A percentile compares a stretch with the other conserved stretches of the same genome.
phyloP scores from a whole-genome alignment of 345 rosid genomes.

The Nephelium lappaceum region DNA sequence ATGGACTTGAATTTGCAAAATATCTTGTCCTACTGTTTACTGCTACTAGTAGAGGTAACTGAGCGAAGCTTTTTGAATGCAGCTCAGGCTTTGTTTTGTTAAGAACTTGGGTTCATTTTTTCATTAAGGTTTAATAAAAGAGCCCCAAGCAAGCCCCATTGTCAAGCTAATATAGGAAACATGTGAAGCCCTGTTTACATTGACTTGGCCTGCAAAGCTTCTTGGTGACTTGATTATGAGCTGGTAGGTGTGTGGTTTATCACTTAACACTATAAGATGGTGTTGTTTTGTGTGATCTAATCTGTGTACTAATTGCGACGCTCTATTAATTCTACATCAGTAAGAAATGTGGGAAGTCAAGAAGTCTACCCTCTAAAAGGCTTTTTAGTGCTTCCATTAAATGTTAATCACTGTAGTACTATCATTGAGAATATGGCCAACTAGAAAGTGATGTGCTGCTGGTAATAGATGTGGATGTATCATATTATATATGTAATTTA shows the following conservation, averaged over 20 bases:
- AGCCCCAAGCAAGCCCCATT: not conserved
- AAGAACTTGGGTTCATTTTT: not conserved
- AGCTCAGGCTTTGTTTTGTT: not conserved
- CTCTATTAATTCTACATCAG: not conserved
- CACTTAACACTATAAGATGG: not conserved
- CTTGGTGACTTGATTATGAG: not conserved
- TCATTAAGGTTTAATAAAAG: not conserved
- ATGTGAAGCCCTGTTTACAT: not conserved
- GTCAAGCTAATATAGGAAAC: not conserved
- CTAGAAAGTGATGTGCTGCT: not conserved
- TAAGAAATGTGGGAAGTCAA: not conserved
- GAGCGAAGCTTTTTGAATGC: not conserved
- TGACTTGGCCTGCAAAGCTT: not conserved
- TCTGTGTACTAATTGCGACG: too few relatives aligned
- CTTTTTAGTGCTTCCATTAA: not conserved
- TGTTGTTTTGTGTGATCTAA: not conserved
- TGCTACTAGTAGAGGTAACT: not conserved
- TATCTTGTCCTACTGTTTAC: not conserved
- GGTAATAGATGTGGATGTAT: not conserved
- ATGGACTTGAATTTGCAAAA: slow-evolving; percentile 9
- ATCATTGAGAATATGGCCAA: not conserved
- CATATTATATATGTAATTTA: not conserved
- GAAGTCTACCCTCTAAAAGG: not conserved
- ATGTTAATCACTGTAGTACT: not conserved
- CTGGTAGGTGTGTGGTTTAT: not conserved